Base-by-base conservation (phyloP, 345 rosid genomes). In the Hypericum androsaemum region DNA sequence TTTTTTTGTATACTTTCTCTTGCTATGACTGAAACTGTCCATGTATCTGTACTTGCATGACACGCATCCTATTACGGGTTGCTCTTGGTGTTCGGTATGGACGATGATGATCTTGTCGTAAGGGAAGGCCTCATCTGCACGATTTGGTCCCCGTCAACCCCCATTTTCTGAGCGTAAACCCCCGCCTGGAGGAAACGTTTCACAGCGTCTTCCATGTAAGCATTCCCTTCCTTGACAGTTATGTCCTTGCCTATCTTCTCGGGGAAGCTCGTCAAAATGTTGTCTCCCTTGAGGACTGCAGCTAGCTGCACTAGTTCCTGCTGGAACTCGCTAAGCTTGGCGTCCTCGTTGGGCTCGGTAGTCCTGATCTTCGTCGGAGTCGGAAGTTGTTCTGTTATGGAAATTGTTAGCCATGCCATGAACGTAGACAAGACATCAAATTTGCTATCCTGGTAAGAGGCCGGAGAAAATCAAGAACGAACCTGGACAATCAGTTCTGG, bases 401-500 rank as follows among this genome's bases (percentile, higher is more conserved):
- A 22, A 56, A 43, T 10, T 43, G 13, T 5, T 22, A 22, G 32
- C 32, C 32, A 22, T 22, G 32, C 32, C 32, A 22, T 22, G 32
- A 22, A 22, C 32, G 32, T 22, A 22, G 32, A 37, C 15, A 12
- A 7, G 4, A 7, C 2, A 44, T 2, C 7, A 36, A 16, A 14
- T 5, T 12, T 43, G 2, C n/a, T n/a, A n/a, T n/a, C n/a, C n/a
- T n/a, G n/a, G n/a, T n/a, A n/a, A n/a, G n/a, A n/a, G n/a, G n/a
- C n/a, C n/a, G n/a, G n/a, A n/a, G n/a, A n/a, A n/a, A n/a, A n/a
- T 10, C 12, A 3, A 44, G 44, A 11, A 41, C 37, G 2, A 10
- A 80, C 94, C 82, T 48, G 95, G 96, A 59, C 89, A 84, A 66
- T 90, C 98, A 6, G 87, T 82, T 79, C 95, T 63, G 53, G 96